Base-by-base conservation (phyloP, 2,329 filamentous ascomycete genomes). In the Capronia epimyces region DNA sequence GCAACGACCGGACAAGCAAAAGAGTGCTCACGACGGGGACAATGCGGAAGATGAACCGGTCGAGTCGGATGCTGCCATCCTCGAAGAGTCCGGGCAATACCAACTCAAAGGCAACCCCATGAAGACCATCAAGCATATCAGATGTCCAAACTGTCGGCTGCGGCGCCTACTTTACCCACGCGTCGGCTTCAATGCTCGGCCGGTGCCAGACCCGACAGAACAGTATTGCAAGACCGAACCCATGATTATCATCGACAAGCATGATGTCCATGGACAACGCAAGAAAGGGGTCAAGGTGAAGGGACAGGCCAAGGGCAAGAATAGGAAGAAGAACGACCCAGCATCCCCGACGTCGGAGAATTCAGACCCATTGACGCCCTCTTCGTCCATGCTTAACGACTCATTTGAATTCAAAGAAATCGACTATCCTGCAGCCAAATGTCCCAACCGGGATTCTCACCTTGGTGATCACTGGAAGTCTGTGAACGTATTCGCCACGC, bases 121-220 rank as follows among this genome's bases (percentile, higher is more conserved):
- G 57, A 73, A 79, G 58, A 79, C 75, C 2, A 76, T 76, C 34
- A 77, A 77, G 40, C 77, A 83, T 46, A 78, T 81, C 25, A 71
- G 78, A 60, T 83, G 80, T 64, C 75, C 77, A 13, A 75, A 77
- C 56, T 83, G 80, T 66, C 78, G 77, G 57, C 71, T 81, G 34
- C 80, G 79, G 1, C 76, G 77, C 49, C 71, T 82, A 2, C 72
- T 79, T 58, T 78, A 82, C 59, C 80, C 80, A 7, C 69, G 74
- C 45, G 72, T 72, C 48, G 77, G 77, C 18, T 69, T 71, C 48
- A 75, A 76, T 18, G 71, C 75, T 50, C 66, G 69, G 53, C 66
- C 69, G 34, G 66, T 67, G 15, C 75, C 76, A 43, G 72, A 76
- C 61, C 74, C 78, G 1, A 67, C 71, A 46, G 55, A 55, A 42